Evolutionary conservation across 2,329 filamentous ascomycete genomes (phyloP).

Genomic region (Pseudocercospora macadamiae): DNA sequence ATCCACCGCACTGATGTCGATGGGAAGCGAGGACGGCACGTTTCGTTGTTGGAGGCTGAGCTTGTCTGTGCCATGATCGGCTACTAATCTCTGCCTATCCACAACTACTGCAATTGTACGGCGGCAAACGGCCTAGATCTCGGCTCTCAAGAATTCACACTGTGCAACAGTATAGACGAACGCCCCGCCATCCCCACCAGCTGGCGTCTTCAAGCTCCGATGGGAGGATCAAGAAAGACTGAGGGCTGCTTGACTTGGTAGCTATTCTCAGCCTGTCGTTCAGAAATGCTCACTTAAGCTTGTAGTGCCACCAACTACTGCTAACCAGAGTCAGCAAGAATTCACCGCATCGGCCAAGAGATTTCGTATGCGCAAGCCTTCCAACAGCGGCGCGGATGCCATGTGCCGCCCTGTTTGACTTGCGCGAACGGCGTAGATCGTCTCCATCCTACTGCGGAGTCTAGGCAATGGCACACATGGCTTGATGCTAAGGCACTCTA

Average conservation of each 20-base stretch:
- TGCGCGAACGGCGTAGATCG: conserved; percentile 19
- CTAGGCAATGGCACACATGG: conserved; percentile 13
- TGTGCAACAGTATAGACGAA: background rate
- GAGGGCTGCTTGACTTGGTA: conserved; percentile 1
- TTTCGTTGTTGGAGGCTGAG: too few species aligned
- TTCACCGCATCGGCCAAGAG: background rate
- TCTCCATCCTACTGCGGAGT: conserved; percentile 5
- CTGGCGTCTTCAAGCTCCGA: background rate
- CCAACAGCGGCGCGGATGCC: conserved; percentile 10
- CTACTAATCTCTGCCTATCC: background rate
- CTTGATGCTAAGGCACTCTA: conserved; percentile 15
- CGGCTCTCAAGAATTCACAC: background rate
- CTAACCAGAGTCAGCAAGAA: conserved; percentile 12
- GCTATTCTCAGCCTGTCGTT: conserved; percentile 19
- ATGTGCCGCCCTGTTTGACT: conserved; percentile 22
- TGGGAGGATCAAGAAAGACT: background rate
- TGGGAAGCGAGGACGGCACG: too few species aligned
- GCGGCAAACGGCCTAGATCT: conserved; percentile 6
- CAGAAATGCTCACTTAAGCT: conserved; percentile 11
- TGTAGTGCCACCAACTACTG: conserved; percentile 12
- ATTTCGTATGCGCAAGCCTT: background rate
- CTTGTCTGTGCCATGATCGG: background rate
- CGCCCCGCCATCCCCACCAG: background rate
- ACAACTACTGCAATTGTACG: conserved; percentile 4
- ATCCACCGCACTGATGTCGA: background rate